Conservation (phyloP, 768 basidiomycete genomes). For the Phallus indusiatus region DNA sequence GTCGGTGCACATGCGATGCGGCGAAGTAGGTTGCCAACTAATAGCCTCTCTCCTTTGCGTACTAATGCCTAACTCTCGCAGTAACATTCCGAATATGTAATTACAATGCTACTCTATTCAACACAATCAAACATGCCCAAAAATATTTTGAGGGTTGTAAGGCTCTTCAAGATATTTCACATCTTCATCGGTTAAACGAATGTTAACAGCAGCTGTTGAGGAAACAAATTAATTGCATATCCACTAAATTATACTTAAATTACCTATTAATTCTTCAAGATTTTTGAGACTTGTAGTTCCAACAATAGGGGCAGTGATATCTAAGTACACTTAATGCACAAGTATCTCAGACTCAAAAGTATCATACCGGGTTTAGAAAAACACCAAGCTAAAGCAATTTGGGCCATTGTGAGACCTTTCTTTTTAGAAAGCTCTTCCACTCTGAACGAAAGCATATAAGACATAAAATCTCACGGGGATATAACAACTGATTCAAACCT, state of each 20-base stretch:
- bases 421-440: conserved; percentile 49
- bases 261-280: conserved; percentile 42
- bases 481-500: conserved; percentile 22
- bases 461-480: conserved; percentile 6
- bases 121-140: conserved; percentile 30
- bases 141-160: conserved; percentile 35
- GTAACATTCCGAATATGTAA: too few species aligned
- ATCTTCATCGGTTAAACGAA: conserved; percentile 49
- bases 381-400: conserved; percentile 45
- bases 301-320: conserved; percentile 42
- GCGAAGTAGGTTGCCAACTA: too few species aligned
- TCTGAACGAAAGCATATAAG: conserved; percentile 19
- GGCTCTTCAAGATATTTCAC: conserved; percentile 45
- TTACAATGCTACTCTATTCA: too few species aligned
- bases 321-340: too few species aligned
- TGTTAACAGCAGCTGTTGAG: conserved; percentile 30
- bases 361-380: conserved; percentile 30
- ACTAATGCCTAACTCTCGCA: too few species aligned
- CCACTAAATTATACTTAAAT: too few species aligned
- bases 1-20: too few species aligned
- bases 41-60: too few species aligned
- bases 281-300: conserved; percentile 45
- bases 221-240: too few species aligned
- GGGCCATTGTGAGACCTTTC: conserved; percentile 45
- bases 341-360: not conserved